These are phyloP conservation scores for Ophiostoma montium DNA, from an alignment of 2,329 filamentous ascomycete species.

Conservation along the genomic window DNA sequence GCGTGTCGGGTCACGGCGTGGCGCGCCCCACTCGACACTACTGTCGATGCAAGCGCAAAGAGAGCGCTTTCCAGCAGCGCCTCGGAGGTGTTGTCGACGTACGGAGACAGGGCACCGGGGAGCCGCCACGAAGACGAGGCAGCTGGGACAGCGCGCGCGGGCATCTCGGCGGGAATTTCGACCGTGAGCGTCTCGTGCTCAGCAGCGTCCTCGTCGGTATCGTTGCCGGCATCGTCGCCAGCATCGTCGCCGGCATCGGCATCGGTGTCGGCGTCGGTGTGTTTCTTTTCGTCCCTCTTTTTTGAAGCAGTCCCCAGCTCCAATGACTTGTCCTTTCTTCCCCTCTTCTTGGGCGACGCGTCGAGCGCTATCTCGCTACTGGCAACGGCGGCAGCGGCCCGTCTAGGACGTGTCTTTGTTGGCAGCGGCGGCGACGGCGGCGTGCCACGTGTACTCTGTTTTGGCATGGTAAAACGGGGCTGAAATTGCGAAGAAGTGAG, in stretches of 20 bases:
- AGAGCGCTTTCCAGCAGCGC: conserved; percentile 1
- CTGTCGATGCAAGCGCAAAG: conserved; percentile 1
- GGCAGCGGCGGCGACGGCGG: not conserved
- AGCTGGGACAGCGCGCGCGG: not conserved
- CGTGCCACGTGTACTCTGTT: not conserved
- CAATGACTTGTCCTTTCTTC: not conserved
- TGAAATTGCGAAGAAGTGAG: too few species aligned
- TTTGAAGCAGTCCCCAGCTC: conserved; percentile 11
- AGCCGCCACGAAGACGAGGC: not conserved
- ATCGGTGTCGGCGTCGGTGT: not conserved
- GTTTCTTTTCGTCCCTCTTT: not conserved
- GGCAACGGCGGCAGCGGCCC: not conserved
- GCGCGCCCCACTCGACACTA: not conserved
- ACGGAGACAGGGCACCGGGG: conserved; percentile 7
- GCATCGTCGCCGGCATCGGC: not conserved
- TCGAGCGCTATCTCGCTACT: not conserved
- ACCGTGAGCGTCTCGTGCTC: not conserved
- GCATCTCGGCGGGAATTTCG: not conserved
- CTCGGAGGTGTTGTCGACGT: conserved; percentile 3
- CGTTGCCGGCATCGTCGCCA: not conserved
- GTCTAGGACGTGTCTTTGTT: not conserved
- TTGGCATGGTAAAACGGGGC: not conserved
- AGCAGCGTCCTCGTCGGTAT: not conserved
- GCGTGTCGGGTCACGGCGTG: not conserved
- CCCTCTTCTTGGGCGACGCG: not conserved